Conservation (phyloP, 2,329 filamentous ascomycete species). For the Passalora sequoiae region DNA sequence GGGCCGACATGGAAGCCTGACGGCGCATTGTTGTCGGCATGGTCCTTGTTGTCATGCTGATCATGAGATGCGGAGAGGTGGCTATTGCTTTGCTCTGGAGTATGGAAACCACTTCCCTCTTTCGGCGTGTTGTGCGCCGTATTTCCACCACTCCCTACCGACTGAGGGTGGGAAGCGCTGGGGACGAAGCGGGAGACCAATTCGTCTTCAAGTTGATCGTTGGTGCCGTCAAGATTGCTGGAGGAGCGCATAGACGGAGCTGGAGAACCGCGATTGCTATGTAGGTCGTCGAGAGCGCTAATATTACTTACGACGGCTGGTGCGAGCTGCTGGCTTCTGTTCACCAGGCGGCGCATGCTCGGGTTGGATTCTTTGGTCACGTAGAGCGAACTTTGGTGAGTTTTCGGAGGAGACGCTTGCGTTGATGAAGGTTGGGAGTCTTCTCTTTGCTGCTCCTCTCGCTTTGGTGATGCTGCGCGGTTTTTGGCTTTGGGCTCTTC, state of each 20-base stretch:
- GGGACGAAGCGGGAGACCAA: constrained; percentile 33
- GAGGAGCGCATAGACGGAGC: constrained; percentile 27
- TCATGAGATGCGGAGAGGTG: too few species aligned
- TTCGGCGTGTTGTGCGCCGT: constrained; percentile 30
- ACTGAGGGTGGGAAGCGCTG: constrained; percentile 29
- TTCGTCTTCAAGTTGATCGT: constrained; percentile 24
- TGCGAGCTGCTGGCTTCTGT: constrained; percentile 22
- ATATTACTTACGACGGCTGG: constrained; percentile 32
- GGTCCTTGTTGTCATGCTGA: constrained; percentile 20
- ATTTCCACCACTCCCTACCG: constrained; percentile 26
- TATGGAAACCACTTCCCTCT: constrained; percentile 24
- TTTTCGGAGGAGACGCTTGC: constrained; percentile 12
- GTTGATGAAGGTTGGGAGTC: constrained; percentile 2
- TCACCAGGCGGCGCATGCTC: constrained; percentile 23
- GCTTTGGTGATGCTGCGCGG: not conserved
- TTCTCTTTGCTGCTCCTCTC: not conserved
- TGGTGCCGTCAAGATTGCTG: constrained; percentile 17
- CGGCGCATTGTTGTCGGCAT: too few species aligned
- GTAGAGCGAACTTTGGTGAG: constrained; percentile 19
- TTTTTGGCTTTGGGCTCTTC: too few species aligned
- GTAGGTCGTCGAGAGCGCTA: constrained; percentile 29
- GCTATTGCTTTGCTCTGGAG: too few species aligned
- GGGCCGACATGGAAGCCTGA: constrained; percentile 23
- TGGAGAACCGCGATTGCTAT: constrained; percentile 28
- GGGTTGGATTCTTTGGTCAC: constrained; percentile 27